Evolutionary conservation across 148 eudicot genomes (phyloP).

Genomic region (Camellia granthamiana): DNA sequence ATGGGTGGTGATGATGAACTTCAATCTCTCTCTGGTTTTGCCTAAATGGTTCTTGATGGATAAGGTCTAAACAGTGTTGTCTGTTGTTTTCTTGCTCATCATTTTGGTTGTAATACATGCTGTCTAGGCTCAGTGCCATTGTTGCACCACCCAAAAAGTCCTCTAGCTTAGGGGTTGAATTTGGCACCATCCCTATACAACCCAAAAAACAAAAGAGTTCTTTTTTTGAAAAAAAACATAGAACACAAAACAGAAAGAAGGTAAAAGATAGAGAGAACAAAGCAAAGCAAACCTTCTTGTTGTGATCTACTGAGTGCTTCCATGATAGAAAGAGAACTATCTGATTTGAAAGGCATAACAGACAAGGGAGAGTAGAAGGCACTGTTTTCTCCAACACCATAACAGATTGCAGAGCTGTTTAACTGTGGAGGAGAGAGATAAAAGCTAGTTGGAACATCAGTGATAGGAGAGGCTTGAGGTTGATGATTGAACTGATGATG

Average conservation of each 20-base stretch:
- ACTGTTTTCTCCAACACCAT: slow-evolving; percentile 46
- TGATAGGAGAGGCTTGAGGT: slow-evolving; percentile 14
- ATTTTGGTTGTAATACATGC: slow-evolving; percentile 46
- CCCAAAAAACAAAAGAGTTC: neutral
- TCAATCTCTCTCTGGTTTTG: slow-evolving; percentile 1
- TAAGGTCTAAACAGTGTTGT: slow-evolving; percentile 13
- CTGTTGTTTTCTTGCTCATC: slow-evolving; percentile 14
- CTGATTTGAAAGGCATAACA: slow-evolving; percentile 85
- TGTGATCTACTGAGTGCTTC: slow-evolving; percentile 39
- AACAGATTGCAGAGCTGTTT: slow-evolving; percentile 34
- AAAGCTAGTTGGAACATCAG: slow-evolving; percentile 27
- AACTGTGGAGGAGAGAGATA: slow-evolving; percentile 28
- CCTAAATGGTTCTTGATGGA: neutral
- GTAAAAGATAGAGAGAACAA: neutral
- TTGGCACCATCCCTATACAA: slow-evolving; percentile 51
- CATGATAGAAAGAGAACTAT: slow-evolving; percentile 79
- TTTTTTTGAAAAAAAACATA: neutral
- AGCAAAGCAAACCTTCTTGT: slow-evolving; percentile 45
- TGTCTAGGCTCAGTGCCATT: slow-evolving; percentile 58
- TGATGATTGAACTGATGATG: slow-evolving; percentile 12
- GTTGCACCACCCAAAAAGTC: slow-evolving; percentile 75
- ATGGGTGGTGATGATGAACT: slow-evolving; percentile 27
- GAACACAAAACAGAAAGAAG: neutral
- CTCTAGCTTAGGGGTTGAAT: slow-evolving; percentile 70
- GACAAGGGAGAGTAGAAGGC: slow-evolving; percentile 41